Evolutionary conservation across 805 yeast genomes (phyloP), one percentile per base, ranked within the genome.

Genomic region (Kodamaea kaohsiungensis): DNA sequence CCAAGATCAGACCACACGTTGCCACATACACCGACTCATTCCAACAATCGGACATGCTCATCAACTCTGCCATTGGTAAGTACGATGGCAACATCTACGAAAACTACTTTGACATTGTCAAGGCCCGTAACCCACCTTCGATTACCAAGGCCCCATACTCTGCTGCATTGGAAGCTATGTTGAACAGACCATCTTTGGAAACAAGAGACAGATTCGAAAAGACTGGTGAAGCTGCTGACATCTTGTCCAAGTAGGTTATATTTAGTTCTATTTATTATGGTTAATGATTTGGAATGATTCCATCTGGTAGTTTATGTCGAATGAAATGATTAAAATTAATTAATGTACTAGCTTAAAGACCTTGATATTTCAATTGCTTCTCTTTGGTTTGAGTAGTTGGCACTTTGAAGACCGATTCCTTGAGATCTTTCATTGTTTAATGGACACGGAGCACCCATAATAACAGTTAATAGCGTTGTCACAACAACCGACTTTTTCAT

Each of bases 11-110:
- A 69, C 81, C 83, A 30, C 84, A 87, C 63, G 88, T 87, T 52
- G 83, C 90, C 67, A 87, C 88, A 0, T 77, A 89, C 62, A 88
- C 96, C 4, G 98, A 91, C 70, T 81, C 96, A 1, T 91, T 91
- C 78, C 84, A 87, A 70, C 79, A 88, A 58, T 84, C 90, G 42
- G 97, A 91, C 72, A 87, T 80, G 67, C 82, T 88, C 74, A 79
- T 91, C 65, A 89, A 91, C 68, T 85, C 97, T 0, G 86, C 95
- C 3, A 80, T 91, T 54, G 98, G 97, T 47, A 79, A 77, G 54
- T 86, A 80, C 70, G 85, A 88, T 62, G 97, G 97, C 55, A 86
- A 91, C 68, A 85, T 89, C 53, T 91, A 91, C 73, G 85, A 85
- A 65, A 85, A 88, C 68, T 91, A 91, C 73, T 87, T 86, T 65